Evolutionary conservation across 177 flowering plant species (phyloP), one percentile per base, ranked within the genome.

Genomic region (Vitis hybrid): DNA sequence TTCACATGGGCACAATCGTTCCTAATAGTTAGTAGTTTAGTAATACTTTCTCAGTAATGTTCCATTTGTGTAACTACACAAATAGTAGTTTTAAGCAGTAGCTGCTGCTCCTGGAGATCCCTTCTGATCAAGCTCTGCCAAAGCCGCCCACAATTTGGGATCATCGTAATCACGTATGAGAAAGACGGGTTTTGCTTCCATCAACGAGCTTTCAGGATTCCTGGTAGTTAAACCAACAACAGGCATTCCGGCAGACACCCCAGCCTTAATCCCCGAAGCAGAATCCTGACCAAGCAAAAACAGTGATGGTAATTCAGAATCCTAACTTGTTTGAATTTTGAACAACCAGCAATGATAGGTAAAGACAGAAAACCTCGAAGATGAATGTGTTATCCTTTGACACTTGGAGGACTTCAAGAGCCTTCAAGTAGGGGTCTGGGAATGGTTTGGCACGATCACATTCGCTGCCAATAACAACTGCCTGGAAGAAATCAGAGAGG

Each of bases 391-490:
- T 96, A 13, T 84, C 83, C 60, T 89, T 81, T 17, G 97, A 93
- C 54, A 83, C 92, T 18, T 84, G 80, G 52, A 96, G 88, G 11
- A 56, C 67, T 76, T 93, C 73, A 32, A 95, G 86, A 60, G 84
- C 97, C 83, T 91, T 87, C 77, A 91, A 76, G 85, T 95, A 95
- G 12, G 98, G 97, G 11, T 90, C 98, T n/a, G 99, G 99, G 70
- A 83, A 85, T 18, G 99, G 99, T 78, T 95, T 95, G 69, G 97
- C 91, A 56, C 78, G 89, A 19, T 86, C 91, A 71, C 99, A 93
- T 64, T 93, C 98, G 26, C 72, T 65, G 6, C 94, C 98, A 48
- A 93, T n/a, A 52, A 95, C 76, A 51, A 95, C 69, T 48, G 69
- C 69, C 12, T 84, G 75, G 45, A 95, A 95, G 77, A 90, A 95